Base-by-base conservation (phyloP, 1,284 basidiomycete species). In the Leccinum subspadiceum region DNA sequence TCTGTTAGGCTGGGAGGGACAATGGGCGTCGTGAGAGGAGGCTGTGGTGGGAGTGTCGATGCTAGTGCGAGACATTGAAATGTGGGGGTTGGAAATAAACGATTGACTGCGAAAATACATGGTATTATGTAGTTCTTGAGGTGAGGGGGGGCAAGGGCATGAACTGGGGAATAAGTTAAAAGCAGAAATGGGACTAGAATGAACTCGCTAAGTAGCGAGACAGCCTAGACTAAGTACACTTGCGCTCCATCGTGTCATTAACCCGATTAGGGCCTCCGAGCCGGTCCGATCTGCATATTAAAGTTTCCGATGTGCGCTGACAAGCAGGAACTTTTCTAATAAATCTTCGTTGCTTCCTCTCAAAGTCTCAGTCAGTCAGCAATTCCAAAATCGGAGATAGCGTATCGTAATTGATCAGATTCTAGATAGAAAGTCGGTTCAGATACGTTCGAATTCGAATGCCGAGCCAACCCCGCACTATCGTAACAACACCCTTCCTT, bases 81-180 rank as follows among this genome's bases (percentile, higher is more conserved):
- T 4, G n/a, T 58, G 12, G 39, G 46, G 54, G 37, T 2, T 20
- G 41, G 13, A 12, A 37, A 17, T 24, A 46, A 56, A 4, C 37
- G 4, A 3, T 20, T 17, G 41, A 17, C 53, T 41, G 29, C 46
- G 31, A 3, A 49, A 49, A 15, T 60, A 20, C 17, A 22, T 41
- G 17, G 58, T 69, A 49, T 66, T 61, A 57, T 46, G 20, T 22
- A 46, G 55, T 57, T 49, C 1, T 44, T 6, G 41, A 22, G 55
- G 56, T 5, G 58, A 62, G 53, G 48, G 58, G 50, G 35, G n/a
- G 29, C 29, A 53, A 20, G 53, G 56, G 58, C 53, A 59, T 49
- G 5, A 49, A 60, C 52, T 44, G 64, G 31, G 13, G 44, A 31
- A 53, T 51, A 64, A 54, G 35, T 68, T 37, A 62, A 37, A 55